Base-by-base conservation (phyloP, 495 filamentous ascomycete species). In the Astrocystis sublimbata region DNA sequence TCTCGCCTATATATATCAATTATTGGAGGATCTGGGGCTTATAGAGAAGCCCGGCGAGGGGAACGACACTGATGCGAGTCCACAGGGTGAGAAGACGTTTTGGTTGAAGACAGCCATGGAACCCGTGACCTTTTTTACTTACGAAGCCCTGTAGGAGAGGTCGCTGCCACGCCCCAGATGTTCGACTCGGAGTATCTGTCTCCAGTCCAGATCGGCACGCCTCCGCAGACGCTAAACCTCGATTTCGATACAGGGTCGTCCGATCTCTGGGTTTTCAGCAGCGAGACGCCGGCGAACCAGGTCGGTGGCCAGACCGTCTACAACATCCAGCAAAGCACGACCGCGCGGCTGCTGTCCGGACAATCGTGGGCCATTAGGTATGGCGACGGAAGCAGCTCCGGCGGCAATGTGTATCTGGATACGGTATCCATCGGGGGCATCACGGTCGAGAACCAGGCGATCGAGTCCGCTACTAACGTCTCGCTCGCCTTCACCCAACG, bases 241-340 rank as follows among this genome's bases (percentile, higher is more conserved):
- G 84, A 91, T 69, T 90, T 92, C 55, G 90, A 93, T 74, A 91
- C 89, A 26, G 90, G 88, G 8, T 90, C 87, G 35, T 82, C 86
- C 12, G 90, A 92, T 79, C 78, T 92, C 76, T 92, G 85, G 75
- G 89, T 84, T 36, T 77, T 78, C 64, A 77, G 72, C 74, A 87
- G 52, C 74, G 84, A 61, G 59, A 82, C 63, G 40, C 71, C 60
- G 38, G 54, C 6, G 59, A 73, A 46, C 51, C 71, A 86, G 69
- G 75, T 81, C 43, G 66, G 68, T 36, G 88, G 87, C 42, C 89
- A 75, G 61, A 64, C 56, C 26, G 21, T 74, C 73, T 93, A 89
- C 78, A 76, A 82, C 60, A 81, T 85, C 4, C 45, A 68, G 23
- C 68, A 71, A 28, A 82, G 80, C 69, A 71, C 66, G 26, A 85